phyloP scores from a whole-genome alignment of 208 protist species.

The Leishmania martiniquensis region DNA sequence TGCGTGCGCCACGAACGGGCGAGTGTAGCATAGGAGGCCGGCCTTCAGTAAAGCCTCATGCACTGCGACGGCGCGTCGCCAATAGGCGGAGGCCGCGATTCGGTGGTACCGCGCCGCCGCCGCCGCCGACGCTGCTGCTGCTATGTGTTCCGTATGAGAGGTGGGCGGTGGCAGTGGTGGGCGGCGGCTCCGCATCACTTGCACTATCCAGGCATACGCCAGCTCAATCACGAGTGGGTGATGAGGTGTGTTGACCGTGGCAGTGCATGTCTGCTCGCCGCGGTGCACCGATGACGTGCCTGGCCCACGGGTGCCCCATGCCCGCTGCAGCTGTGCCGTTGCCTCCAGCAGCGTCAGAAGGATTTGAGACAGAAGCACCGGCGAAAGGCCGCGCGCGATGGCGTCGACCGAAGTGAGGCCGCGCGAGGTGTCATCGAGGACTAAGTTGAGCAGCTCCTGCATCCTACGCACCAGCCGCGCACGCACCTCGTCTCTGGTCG shows the following conservation, averaged over 20 bases:
- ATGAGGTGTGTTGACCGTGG: neutral
- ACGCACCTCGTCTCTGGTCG: neutral
- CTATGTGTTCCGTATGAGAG: neutral
- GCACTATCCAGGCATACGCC: slow-evolving; percentile 56
- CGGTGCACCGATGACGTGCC: neutral
- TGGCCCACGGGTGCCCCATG: neutral
- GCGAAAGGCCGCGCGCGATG: slow-evolving; percentile 13
- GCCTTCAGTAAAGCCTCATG: slow-evolving; percentile 22
- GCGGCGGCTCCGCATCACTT: slow-evolving; percentile 23
- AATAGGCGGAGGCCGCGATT: neutral
- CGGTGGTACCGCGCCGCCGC: slow-evolving; percentile 14
- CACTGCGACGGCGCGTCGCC: slow-evolving; percentile 26
- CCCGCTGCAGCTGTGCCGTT: slow-evolving; percentile 1
- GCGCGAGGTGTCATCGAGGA: slow-evolving; percentile 45
- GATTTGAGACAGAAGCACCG: slow-evolving; percentile 32
- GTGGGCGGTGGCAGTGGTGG: slow-evolving; percentile 16
- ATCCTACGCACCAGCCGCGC: slow-evolving; percentile 18
- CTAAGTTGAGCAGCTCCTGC: slow-evolving; percentile 27
- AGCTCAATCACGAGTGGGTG: slow-evolving; percentile 63
- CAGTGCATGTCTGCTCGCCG: neutral
- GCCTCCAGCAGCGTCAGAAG: slow-evolving; percentile 30
- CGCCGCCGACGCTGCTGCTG: neutral
- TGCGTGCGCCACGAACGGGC: neutral
- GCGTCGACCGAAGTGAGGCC: slow-evolving; percentile 34
- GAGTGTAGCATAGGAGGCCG: slow-evolving; percentile 7